A percentile compares a stretch with the other conserved stretches of the same genome.
Conservation (phyloP, 148 eudicot genomes). For the Rhododendron henanense region DNA sequence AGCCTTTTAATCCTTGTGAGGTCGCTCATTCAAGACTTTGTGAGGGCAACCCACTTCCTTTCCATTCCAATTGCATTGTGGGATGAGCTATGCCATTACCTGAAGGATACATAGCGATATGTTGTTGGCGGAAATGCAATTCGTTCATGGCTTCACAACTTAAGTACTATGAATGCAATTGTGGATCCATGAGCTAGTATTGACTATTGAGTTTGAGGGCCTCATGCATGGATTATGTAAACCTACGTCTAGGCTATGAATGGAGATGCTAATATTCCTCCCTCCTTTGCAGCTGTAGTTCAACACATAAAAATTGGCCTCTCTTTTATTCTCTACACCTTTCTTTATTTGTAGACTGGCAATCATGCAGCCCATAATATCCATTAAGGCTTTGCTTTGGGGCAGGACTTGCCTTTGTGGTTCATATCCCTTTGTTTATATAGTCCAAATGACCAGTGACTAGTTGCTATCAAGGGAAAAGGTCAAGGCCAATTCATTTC, state of each 20-base stretch:
- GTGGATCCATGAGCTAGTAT: background rate
- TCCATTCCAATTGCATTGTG: background rate
- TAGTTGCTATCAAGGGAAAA: background rate
- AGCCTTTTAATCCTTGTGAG: background rate
- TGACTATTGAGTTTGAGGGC: background rate
- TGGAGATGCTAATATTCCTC: background rate
- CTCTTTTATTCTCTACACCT: background rate
- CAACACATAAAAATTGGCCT: background rate
- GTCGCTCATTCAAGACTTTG: background rate
- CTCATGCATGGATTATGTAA: background rate
- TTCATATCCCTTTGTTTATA: background rate
- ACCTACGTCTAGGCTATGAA: background rate
- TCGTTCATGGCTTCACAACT: background rate
- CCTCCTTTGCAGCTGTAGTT: background rate
- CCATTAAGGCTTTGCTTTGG: background rate
- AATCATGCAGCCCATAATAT: background rate
- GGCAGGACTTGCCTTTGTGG: background rate
- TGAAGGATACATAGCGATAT: background rate
- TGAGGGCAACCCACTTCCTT: background rate
- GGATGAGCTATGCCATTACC: background rate
- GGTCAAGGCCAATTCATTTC: background rate
- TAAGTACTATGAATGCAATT: background rate
- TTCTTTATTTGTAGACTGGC: background rate
- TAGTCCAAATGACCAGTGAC: background rate
- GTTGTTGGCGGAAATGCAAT: background rate